Percentiles rank a stretch among this genome's conserved stretches.
These are phyloP conservation scores for Neonectria faginata DNA, from an alignment of 2,329 filamentous ascomycete genomes.

Conservation along the genomic window DNA sequence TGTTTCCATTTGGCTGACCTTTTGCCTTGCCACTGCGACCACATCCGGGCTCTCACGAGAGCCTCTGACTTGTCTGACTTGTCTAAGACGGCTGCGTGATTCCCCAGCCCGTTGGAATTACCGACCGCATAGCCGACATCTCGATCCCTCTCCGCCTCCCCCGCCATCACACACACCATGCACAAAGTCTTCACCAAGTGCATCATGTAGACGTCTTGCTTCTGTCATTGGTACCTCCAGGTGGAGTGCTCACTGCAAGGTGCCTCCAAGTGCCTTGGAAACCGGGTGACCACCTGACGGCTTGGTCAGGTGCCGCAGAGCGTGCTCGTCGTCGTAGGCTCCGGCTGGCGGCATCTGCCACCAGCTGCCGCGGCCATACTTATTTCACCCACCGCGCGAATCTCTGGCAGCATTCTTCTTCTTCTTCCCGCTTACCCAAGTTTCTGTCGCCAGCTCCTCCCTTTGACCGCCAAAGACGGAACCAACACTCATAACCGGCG, in stretches of 20 bases:
- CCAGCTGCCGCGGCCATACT: slow-evolving; percentile 23
- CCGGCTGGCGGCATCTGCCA: slow-evolving; percentile 36
- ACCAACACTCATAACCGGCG: background rate
- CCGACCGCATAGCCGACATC: background rate
- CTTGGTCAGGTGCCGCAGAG: slow-evolving; percentile 37
- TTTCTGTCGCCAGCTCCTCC: slow-evolving; percentile 8
- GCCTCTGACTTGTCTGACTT: background rate
- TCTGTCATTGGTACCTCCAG: slow-evolving; percentile 16
- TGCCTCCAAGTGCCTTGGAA: slow-evolving; percentile 15
- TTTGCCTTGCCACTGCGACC: slow-evolving; percentile 3
- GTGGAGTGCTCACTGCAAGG: slow-evolving; percentile 5
- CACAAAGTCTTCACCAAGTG: background rate
- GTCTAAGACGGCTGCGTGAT: background rate
- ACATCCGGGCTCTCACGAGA: background rate
- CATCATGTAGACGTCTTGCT: background rate
- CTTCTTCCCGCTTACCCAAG: background rate
- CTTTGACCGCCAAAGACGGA: background rate
- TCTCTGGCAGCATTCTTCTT: background rate
- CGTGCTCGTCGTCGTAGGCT: slow-evolving; percentile 20
- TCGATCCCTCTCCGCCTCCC: background rate
- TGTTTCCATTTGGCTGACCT: slow-evolving; percentile 17
- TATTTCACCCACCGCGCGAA: slow-evolving; percentile 6
- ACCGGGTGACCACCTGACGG: slow-evolving; percentile 27
- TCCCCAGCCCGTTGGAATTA: background rate
- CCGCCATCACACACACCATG: slow-evolving; percentile 3